Evolutionary conservation across 441 rosid genomes (phyloP).

Genomic region (Cnidoscolus chayamansa): DNA sequence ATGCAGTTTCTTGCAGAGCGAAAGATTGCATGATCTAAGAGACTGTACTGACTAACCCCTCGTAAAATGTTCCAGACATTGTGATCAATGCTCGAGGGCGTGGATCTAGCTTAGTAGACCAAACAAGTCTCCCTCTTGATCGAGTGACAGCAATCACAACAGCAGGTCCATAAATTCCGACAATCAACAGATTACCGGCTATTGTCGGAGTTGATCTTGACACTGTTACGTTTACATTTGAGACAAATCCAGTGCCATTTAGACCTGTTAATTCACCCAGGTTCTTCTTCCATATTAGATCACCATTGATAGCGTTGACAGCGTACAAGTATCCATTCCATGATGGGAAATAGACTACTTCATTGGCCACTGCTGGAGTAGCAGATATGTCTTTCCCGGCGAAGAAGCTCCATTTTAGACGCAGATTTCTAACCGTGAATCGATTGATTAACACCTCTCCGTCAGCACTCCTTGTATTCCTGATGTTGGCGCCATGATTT

Average conservation of each 20-base stretch:
- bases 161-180: too few species aligned
- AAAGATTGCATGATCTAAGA: too few species aligned
- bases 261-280: constrained; percentile 32
- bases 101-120: too few species aligned
- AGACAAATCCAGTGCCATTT: constrained; percentile 24
- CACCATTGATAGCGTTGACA: constrained; percentile 35
- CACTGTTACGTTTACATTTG: constrained; percentile 25
- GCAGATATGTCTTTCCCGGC: constrained; percentile 45
- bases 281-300: constrained; percentile 41
- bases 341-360: constrained; percentile 44
- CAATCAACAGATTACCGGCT: too few species aligned
- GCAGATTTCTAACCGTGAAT: constrained; percentile 25
- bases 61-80: too few species aligned
- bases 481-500: constrained; percentile 39
- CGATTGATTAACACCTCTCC: constrained; percentile 34
- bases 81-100: too few species aligned
- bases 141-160: too few species aligned
- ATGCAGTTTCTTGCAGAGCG: not conserved
- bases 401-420: constrained; percentile 37
- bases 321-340: constrained; percentile 49
- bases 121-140: too few species aligned
- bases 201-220: constrained; percentile 3
- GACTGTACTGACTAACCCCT: too few species aligned
- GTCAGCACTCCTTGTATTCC: constrained; percentile 31
- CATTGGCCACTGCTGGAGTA: constrained; percentile 39